These are phyloP conservation scores for Colletotrichum agaves DNA, from an alignment of 2,329 filamentous ascomycete species.

Conservation along the genomic window DNA sequence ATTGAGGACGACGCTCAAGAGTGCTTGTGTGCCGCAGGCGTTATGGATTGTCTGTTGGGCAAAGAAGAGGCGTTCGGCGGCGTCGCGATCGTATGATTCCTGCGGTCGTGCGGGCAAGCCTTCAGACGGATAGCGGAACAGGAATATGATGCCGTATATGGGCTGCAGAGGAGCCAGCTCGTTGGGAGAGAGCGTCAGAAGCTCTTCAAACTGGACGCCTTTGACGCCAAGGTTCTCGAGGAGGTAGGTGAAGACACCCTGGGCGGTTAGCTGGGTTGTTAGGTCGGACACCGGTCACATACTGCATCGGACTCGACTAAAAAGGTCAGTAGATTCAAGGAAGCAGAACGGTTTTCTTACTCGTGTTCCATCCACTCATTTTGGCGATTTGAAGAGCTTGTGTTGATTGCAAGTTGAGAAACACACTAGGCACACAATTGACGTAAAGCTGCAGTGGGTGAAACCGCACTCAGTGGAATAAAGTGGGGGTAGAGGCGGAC, in stretches of 20 bases:
- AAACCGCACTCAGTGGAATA: not conserved
- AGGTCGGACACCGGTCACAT: slow-evolving; percentile 46
- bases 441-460: slow-evolving; percentile 35
- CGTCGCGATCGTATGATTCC: slow-evolving; percentile 75
- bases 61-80: slow-evolving; percentile 86
- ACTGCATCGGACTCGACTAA: slow-evolving; percentile 93
- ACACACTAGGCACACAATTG: slow-evolving; percentile 11
- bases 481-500: not conserved
- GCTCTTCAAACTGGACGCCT: slow-evolving; percentile 96
- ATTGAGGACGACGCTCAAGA: slow-evolving; percentile 92
- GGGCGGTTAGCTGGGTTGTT: slow-evolving; percentile 7
- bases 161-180: slow-evolving; percentile 77
- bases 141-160: slow-evolving; percentile 96
- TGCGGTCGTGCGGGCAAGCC: slow-evolving; percentile 56
- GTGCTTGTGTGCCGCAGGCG: slow-evolving; percentile 94
- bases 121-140: slow-evolving; percentile 94
- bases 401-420: not conserved
- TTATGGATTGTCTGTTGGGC: slow-evolving; percentile 98
- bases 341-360: slow-evolving; percentile 52
- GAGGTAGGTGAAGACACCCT: slow-evolving; percentile 97
- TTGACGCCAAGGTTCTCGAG: slow-evolving; percentile 92
- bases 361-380: slow-evolving; percentile 95
- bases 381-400: slow-evolving; percentile 38
- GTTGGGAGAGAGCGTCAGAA: slow-evolving; percentile 86
- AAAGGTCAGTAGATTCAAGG: slow-evolving; percentile 23